phyloP scores from a whole-genome alignment of 352 stramenopile genomes.

The Aphanomyces cochlioides region DNA sequence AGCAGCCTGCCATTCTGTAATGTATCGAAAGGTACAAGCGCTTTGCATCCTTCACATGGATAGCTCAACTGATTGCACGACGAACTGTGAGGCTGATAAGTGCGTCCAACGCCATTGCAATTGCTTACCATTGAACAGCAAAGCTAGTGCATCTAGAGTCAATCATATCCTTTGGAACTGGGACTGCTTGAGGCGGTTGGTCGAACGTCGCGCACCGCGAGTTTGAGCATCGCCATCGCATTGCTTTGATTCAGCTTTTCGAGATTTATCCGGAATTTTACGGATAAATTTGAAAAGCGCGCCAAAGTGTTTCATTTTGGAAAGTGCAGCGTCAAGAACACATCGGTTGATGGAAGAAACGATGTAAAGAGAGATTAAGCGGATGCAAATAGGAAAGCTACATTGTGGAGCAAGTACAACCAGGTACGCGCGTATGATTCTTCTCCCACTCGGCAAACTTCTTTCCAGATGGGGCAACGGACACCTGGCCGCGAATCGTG shows the following conservation, averaged over 20 bases:
- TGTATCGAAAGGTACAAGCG: background rate
- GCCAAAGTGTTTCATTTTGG: background rate
- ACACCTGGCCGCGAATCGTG: conserved; percentile 48
- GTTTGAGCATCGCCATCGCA: too few relatives aligned
- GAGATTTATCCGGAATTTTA: too few relatives aligned
- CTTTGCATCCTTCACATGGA: conserved; percentile 20
- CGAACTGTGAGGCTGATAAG: background rate
- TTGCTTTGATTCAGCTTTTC: too few relatives aligned
- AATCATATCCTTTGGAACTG: background rate
- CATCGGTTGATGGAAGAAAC: too few relatives aligned
- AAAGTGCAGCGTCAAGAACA: background rate
- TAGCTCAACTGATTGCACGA: background rate
- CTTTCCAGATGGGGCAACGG: conserved; percentile 58
- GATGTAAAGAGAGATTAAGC: too few relatives aligned
- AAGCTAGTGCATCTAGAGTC: conserved; percentile 12
- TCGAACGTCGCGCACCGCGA: background rate
- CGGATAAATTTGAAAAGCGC: conserved; percentile 3
- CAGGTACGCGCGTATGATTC: conserved; percentile 7
- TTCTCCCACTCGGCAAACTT: conserved; percentile 25
- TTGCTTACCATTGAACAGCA: conserved; percentile 22
- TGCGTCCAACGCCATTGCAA: background rate
- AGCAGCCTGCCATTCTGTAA: background rate
- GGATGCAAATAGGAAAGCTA: background rate
- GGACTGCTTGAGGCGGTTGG: conserved; percentile 6
- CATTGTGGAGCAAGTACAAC: conserved; percentile 22